A percentile compares a stretch with the other conserved stretches of the same genome.
Evolutionary conservation across 345 rosid species (phyloP).

Genomic region (Passiflora organensis): DNA sequence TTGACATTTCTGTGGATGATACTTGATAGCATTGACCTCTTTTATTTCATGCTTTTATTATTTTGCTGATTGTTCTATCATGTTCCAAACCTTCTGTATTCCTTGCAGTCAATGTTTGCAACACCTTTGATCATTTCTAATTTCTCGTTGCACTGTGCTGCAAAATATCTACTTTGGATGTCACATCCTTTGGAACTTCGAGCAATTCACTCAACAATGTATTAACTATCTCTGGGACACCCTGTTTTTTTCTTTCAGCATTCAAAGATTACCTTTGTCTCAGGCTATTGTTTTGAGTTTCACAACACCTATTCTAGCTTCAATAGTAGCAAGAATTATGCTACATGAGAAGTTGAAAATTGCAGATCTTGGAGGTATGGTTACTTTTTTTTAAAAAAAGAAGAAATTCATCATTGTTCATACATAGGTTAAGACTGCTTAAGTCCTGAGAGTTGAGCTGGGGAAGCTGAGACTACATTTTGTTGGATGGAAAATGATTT

Average conservation of each 20-base stretch:
- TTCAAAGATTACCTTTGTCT: constrained; percentile 70
- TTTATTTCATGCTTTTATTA: neutral
- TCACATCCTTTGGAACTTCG: constrained; percentile 6
- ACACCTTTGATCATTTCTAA: neutral
- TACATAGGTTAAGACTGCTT: neutral
- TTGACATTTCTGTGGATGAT: no score
- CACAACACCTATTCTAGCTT: constrained; percentile 72
- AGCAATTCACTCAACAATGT: neutral
- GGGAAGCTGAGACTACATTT: constrained; percentile 4
- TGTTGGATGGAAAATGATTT: constrained; percentile 12
- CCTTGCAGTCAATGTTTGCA: neutral
- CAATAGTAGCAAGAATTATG: constrained; percentile 65
- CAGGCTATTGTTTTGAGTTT: constrained; percentile 73
- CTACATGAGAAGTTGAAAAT: constrained; percentile 71
- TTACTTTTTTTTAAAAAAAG: constrained; percentile 7
- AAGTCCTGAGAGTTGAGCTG: neutral
- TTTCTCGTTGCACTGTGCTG: constrained; percentile 1
- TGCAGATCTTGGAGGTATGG: constrained; percentile 66
- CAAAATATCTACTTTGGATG: constrained; percentile 4
- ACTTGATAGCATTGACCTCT: no score
- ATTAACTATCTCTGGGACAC: constrained; percentile 7
- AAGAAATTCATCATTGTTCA: neutral
- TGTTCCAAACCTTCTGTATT: neutral
- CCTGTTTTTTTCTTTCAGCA: constrained; percentile 46
- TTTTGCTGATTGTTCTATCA: neutral